Percentiles rank a stretch among this genome's conserved stretches.
These are phyloP conservation scores for Diaporthe velutina DNA, from an alignment of 2,329 filamentous ascomycete genomes.

Conservation along the genomic window DNA sequence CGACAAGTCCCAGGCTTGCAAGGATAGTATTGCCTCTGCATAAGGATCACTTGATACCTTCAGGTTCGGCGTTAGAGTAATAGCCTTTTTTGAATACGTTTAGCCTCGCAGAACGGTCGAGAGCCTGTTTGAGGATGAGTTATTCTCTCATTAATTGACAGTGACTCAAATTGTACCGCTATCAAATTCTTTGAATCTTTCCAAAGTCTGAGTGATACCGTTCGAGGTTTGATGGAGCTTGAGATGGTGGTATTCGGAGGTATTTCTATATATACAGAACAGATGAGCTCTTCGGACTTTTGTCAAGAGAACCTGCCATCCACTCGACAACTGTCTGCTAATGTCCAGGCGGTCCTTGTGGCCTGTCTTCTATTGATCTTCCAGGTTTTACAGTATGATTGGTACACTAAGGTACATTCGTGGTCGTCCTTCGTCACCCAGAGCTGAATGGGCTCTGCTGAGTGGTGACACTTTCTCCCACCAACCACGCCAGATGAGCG, in stretches of 20 bases:
- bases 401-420: background rate
- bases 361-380: background rate
- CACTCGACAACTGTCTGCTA: background rate
- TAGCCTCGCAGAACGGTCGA: background rate
- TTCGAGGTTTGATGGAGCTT: background rate
- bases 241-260: constrained; percentile 22
- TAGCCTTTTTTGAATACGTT: background rate
- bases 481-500: background rate
- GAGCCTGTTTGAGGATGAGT: background rate
- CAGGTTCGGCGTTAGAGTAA: background rate
- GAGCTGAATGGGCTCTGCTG: background rate
- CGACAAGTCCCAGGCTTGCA: constrained; percentile 22
- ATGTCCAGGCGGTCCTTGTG: background rate
- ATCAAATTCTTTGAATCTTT: background rate
- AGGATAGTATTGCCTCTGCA: background rate
- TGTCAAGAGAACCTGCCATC: background rate
- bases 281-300: constrained; percentile 8
- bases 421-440: background rate
- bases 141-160: background rate
- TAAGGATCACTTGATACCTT: background rate
- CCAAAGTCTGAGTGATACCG: background rate
- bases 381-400: constrained; percentile 7
- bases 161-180: background rate
- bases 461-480: too few relatives aligned
- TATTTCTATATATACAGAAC: constrained; percentile 28